Conservation (phyloP, 192 early-diverging fungal species). For the Entophlyctis helioformis region DNA sequence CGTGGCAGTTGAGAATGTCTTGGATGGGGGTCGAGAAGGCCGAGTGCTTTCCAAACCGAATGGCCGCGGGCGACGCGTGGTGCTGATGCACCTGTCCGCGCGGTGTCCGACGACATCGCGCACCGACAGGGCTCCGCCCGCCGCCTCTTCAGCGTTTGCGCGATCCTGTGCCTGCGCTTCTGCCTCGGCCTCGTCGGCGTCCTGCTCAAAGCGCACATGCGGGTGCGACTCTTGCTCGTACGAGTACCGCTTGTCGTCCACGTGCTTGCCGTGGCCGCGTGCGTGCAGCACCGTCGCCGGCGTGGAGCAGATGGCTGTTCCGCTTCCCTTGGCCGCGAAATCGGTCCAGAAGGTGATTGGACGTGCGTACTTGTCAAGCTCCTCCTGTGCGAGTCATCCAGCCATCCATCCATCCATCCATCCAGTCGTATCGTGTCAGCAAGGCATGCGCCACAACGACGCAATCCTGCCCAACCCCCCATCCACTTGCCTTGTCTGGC, state of each 20-base stretch:
- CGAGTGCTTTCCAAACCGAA: constrained; percentile 29
- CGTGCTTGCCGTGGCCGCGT: background rate
- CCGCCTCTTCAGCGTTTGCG: background rate
- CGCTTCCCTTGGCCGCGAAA: constrained; percentile 24
- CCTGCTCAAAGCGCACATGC: background rate
- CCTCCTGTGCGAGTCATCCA: constrained; percentile 11
- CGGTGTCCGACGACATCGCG: constrained; percentile 2
- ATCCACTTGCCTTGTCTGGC: background rate
- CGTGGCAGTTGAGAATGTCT: too few species aligned
- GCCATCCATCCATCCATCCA: too few species aligned
- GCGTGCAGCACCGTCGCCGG: background rate
- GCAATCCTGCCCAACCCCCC: background rate
- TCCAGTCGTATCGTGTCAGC: too few species aligned
- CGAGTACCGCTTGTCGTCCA: background rate
- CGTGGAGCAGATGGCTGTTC: constrained; percentile 29
- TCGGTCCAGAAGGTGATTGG: constrained; percentile 45
- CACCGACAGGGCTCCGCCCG: background rate
- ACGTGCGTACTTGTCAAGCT: constrained; percentile 8
- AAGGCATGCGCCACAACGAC: background rate
- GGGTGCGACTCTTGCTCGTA: background rate
- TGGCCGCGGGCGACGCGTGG: constrained; percentile 9
- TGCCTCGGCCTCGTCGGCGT: background rate
- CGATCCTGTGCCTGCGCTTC: background rate
- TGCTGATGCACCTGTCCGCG: constrained; percentile 8
- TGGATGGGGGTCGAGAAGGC: constrained; percentile 34